Evolutionary conservation across 2,329 filamentous ascomycete species (phyloP).

Genomic region (Verruconis gallopava): DNA sequence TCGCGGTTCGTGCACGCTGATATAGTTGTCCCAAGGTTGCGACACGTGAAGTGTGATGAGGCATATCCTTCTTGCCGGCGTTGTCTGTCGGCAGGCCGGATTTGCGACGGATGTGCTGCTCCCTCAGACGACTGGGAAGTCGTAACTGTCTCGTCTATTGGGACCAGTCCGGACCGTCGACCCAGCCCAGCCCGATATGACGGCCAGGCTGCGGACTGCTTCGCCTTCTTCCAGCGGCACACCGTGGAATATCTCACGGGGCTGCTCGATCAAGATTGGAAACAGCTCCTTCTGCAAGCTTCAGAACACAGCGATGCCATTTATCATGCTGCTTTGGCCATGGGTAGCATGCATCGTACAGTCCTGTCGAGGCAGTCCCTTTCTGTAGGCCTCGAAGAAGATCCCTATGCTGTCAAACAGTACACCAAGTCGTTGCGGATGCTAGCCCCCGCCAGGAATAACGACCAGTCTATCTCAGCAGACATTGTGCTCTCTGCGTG

Average conservation of each 20-base stretch:
- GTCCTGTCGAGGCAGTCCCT: not conserved
- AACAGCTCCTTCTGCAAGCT: not conserved
- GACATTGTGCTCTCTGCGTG: not conserved
- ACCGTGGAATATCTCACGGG: not conserved
- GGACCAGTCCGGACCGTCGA: not conserved
- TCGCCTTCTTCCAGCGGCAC: not conserved
- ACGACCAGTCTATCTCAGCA: not conserved
- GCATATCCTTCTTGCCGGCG: not conserved
- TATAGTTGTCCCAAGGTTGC: not conserved
- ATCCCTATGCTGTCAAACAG: constrained; percentile 6
- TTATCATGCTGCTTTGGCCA: constrained; percentile 1
- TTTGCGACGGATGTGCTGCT: not conserved
- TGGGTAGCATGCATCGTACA: constrained; percentile 1
- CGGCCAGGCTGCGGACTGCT: not conserved
- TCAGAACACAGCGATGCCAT: constrained; percentile 2
- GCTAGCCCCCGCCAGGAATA: not conserved
- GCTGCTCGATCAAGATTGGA: not conserved
- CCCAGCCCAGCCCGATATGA: not conserved
- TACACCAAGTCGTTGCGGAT: constrained; percentile 1
- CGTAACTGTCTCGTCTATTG: not conserved
- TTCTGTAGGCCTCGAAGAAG: not conserved
- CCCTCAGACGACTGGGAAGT: constrained; percentile 1
- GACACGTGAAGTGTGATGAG: constrained; percentile 5
- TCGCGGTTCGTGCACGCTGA: too few relatives aligned
- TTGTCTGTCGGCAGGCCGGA: not conserved